Evolutionary conservation across 2,329 filamentous ascomycete genomes (phyloP), one percentile per base, ranked within the genome.

Genomic region (Trichoderma hamatum): DNA sequence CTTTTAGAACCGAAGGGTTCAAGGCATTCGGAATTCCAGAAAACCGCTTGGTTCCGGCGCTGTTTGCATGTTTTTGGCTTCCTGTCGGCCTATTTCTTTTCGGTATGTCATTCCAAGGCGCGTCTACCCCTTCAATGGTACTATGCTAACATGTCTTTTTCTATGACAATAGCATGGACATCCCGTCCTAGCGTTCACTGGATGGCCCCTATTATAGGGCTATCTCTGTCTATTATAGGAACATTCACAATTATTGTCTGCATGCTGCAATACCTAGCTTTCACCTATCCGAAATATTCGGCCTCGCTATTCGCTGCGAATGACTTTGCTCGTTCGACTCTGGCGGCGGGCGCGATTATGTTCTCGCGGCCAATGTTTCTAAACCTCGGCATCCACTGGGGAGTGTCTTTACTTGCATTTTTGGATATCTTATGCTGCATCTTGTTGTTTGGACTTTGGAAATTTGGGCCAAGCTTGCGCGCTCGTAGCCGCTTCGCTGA

Each of bases 321-420:
- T 26, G 55, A 32, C 24, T 60, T 60, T 60, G 56, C 56, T 19
- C 56, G 56, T 9, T 60, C 56, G 21, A 60, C 56, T 11, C 56
- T 60, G 21, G 56, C 56, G 11, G 56, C 56, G 21, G 56, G 34
- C 16, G 56, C 56, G 2, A 60, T 60, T 9, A 60, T 60, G 56
- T 60, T 60, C 34, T 60, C 56, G 34, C 56, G 56, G 26, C 56
- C 56, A 28, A 60, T 60, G 56, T 60, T 60, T 60, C 6, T 60
- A 13, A n/a, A n/a, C 5, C 56, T 60, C 1, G 56, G 56, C 6
- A 60, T 60, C 11, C 56, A 60, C 56, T 60, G 56, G 56, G 56
- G 56, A 28, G 56, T 60, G 5, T 60, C 56, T 28, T 43, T 60
- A 26, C 56, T 60, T 28, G 56, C 34, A 1, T 60, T 60, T 11